These are phyloP conservation scores for Aquilaria malaccensis DNA, from an alignment of 345 rosid species.

Conservation along the genomic window DNA sequence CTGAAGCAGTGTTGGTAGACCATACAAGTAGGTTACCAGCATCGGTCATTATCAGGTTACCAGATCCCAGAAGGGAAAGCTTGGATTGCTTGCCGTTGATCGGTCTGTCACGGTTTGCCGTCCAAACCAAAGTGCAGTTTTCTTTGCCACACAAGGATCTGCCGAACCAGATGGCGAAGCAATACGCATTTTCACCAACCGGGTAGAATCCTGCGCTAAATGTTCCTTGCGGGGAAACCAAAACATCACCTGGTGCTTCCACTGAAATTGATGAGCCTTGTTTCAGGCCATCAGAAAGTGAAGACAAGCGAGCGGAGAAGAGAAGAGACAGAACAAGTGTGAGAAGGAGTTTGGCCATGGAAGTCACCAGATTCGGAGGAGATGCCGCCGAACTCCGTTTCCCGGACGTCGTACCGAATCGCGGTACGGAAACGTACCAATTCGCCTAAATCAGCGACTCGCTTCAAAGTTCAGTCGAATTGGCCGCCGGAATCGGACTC, in stretches of 20 bases:
- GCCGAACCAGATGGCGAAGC: too few relatives aligned
- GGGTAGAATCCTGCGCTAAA: slow-evolving; percentile 24
- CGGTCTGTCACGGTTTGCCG: slow-evolving; percentile 3
- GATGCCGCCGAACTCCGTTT: too few relatives aligned
- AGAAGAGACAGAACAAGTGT: not conserved
- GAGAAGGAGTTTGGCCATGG: too few relatives aligned
- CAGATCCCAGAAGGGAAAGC: slow-evolving; percentile 6
- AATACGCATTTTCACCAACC: slow-evolving; percentile 5
- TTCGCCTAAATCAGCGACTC: too few relatives aligned
- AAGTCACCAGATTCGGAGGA: too few relatives aligned
- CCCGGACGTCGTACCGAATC: too few relatives aligned
- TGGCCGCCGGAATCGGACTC: too few relatives aligned
- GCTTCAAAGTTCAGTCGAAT: too few relatives aligned
- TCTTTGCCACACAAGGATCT: not conserved
- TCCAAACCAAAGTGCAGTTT: too few relatives aligned
- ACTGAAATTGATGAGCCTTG: slow-evolving; percentile 22
- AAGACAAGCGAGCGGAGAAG: not conserved
- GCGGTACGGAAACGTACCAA: too few relatives aligned
- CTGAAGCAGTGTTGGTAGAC: not conserved
- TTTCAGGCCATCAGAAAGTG: not conserved
- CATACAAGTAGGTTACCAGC: slow-evolving; percentile 6
- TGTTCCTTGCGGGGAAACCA: slow-evolving; percentile 5
- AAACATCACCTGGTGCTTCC: not conserved
- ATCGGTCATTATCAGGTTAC: slow-evolving; percentile 15
- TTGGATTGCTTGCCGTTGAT: slow-evolving; percentile 16